Conservation (phyloP, 1,284 basidiomycete genomes). For the Cutaneotrichosporon spelunceum region DNA sequence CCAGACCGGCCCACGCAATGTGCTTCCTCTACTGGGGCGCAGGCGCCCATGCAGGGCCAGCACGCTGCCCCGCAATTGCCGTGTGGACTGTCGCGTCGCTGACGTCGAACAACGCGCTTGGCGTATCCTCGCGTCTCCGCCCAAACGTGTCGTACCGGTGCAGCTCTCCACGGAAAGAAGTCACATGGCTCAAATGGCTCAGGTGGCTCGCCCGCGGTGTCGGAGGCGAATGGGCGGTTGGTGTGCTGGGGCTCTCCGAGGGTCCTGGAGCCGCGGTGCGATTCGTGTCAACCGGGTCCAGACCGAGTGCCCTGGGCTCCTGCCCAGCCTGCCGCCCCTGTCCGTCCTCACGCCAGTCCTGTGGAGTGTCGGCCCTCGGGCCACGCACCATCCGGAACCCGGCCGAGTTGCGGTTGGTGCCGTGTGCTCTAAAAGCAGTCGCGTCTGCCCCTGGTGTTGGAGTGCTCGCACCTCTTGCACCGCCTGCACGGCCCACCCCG, state of each 20-base stretch:
- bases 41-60: neutral
- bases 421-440: constrained; percentile 1
- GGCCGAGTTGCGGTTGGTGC: neutral
- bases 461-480: neutral
- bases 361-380: neutral
- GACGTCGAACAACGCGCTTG: neutral
- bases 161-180: neutral
- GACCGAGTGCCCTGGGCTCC: neutral
- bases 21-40: neutral
- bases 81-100: neutral
- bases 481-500: neutral
- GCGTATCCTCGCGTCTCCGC: neutral
- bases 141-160: constrained; percentile 5
- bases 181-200: neutral
- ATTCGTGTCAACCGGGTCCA: neutral
- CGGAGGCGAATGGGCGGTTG: neutral
- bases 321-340: neutral
- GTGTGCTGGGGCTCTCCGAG: neutral
- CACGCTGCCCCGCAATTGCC: neutral
- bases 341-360: neutral
- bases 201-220: neutral
- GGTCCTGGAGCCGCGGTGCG: neutral
- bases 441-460: neutral
- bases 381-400: neutral
- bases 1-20: neutral